Evolutionary conservation across 306 rosid species (phyloP).

Genomic region (Pyrus communis): DNA sequence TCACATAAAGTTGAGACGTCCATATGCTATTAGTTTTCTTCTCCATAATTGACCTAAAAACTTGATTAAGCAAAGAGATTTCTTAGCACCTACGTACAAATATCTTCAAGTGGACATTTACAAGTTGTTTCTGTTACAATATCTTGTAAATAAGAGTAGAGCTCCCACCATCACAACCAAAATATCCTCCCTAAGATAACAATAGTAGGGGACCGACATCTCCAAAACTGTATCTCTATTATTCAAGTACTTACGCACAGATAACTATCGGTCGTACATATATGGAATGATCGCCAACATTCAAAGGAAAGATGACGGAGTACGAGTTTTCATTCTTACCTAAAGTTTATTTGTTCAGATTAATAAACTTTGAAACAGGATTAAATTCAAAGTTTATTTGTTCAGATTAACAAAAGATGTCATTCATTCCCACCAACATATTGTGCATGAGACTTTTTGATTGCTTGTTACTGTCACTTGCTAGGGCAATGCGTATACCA

Average conservation of each 20-base stretch:
- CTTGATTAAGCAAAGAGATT: constrained; percentile 12
- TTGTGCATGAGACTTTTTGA: constrained; percentile 14
- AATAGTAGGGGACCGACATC: not conserved
- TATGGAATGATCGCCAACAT: not conserved
- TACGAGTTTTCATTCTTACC: not conserved
- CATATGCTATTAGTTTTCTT: constrained; percentile 15
- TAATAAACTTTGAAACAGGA: constrained; percentile 5
- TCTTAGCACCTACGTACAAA: constrained; percentile 22
- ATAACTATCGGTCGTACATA: not conserved
- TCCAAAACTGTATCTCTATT: not conserved
- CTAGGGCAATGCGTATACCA: constrained; percentile 14
- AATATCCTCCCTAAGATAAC: not conserved
- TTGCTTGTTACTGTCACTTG: constrained; percentile 13
- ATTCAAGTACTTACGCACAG: not conserved
- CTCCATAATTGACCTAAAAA: constrained; percentile 14
- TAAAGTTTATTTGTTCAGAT: not conserved
- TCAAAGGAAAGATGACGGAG: not conserved
- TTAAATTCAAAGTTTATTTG: not conserved
- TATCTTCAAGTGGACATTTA: constrained; percentile 15
- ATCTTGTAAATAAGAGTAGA: not conserved
- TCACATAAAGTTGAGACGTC: constrained; percentile 37
- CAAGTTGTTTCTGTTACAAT: constrained; percentile 7
- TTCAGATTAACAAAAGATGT: constrained; percentile 16
- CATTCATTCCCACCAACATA: constrained; percentile 32
- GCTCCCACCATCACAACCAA: not conserved